Percentiles rank a stretch among this genome's conserved stretches.
Evolutionary conservation across 352 stramenopile species (phyloP).

Genomic region (Phytophthora colocasiae): DNA sequence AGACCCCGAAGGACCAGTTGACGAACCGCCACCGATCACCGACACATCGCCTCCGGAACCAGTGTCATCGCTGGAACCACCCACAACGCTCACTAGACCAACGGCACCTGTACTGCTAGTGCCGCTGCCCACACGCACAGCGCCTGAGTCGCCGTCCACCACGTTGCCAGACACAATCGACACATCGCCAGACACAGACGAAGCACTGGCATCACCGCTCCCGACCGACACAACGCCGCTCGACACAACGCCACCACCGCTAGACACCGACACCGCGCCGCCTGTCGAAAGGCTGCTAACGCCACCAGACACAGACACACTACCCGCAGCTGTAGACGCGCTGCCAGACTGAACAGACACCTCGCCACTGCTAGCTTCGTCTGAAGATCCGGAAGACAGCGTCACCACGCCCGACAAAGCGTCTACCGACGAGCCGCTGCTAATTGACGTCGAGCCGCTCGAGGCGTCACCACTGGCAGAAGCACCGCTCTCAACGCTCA

Average conservation of each 20-base stretch:
- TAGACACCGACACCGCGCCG: not conserved
- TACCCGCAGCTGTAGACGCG: not conserved
- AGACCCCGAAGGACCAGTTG: slow-evolving; percentile 10
- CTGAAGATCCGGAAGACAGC: not conserved
- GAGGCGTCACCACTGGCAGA: not conserved
- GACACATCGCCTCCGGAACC: slow-evolving; percentile 14
- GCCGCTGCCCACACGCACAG: slow-evolving; percentile 10
- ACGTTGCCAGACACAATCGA: not conserved
- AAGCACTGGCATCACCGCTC: not conserved
- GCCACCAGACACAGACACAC: not conserved
- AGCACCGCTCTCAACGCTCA: not conserved
- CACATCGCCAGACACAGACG: not conserved
- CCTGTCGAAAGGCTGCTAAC: not conserved
- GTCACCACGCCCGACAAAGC: not conserved
- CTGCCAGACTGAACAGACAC: not conserved
- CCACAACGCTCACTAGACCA: slow-evolving; percentile 22
- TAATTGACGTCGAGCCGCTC: not conserved
- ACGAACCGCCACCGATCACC: slow-evolving; percentile 7
- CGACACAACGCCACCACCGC: not conserved
- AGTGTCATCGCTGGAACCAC: slow-evolving; percentile 15
- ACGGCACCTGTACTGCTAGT: slow-evolving; percentile 17
- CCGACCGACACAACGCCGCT: not conserved
- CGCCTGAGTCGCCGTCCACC: not conserved
- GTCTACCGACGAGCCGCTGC: not conserved
- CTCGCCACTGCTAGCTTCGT: not conserved